Evolutionary conservation across 768 basidiomycete genomes (phyloP), one percentile per base, ranked within the genome.

Genomic region (Rhodotorula kratochvilovae): DNA sequence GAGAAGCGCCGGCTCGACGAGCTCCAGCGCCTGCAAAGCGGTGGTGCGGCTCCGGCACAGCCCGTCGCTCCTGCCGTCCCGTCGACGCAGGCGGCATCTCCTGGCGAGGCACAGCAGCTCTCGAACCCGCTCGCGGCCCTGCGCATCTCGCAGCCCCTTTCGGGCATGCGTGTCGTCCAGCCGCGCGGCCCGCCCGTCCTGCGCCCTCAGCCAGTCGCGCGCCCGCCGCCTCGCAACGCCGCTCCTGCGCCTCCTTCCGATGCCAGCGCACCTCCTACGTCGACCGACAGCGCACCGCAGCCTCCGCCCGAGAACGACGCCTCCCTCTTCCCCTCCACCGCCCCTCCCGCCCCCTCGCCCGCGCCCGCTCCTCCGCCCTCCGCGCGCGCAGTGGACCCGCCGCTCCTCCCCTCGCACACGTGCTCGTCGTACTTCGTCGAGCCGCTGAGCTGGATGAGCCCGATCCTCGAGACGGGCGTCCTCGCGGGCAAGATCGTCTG

Each of bases 401-500:
- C 77, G 5, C 70, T 78, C 55, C 73, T 78, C 15, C 71, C 75
- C 15, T 76, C 76, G 15, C 65, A 67, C 29, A 46, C 60, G 15
- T 98, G 96, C 80, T 95, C 93, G 2, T 94, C 93, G 15, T 99
- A 99, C 80, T 98, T 97, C 78, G 87, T 97, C 56, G 95, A 98
- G 79, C 92, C 93, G 45, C 92, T 96, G 77, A 76, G 90, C 84
- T 99, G 95, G 96, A 99, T 99, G 95, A 88, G 92, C 61, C 84
- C 87, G 10, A 85, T 89, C 76, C 82, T 97, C 16, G 84, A 86
- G 46, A 80, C 82, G n/a, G 94, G 92, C 0, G 84, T 87, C 55
- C 82, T 94, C 48, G 85, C 88, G 0, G 96, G 96, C 27, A 96
- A 93, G 84, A 90, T 99, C 75, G 69, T 85, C 0, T 99, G 96